Base-by-base conservation (phyloP, 768 basidiomycete species). In the Clitopilus hobsonii region DNA sequence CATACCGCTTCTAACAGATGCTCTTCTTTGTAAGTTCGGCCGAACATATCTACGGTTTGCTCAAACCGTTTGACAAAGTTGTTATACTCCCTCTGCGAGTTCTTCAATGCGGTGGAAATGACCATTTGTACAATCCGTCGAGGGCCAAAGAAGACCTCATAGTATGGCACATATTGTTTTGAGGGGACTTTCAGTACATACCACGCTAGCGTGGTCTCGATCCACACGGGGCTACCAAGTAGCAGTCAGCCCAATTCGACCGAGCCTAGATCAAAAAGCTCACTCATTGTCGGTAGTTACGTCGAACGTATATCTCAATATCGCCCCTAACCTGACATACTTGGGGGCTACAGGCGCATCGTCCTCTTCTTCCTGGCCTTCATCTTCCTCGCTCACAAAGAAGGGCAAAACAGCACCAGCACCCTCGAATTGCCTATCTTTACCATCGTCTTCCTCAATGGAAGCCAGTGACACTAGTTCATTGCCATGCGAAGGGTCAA, bases 201-300 rank as follows among this genome's bases (percentile, higher is more conserved):
- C 75, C 81, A 83, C 0, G 86, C 85, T 52, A 74, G 77, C 16
- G 72, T 58, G 0, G 89, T 89, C 59, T 89, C 82, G 22, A 92
- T 73, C 55, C 75, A 88, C 8, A 89, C 67, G 1, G 85, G 80
- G 16, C 89, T 90, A 58, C 20, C 48, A 8, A 55, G 18, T 54
- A 54, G 22, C 48, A 38, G 18, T 58, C 38, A 27, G 52, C 45
- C 30, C 27, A 20, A 52, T 32, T 53, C 54, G 6, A 14, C 24
- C 52, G 26, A 49, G 13, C 29, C 13, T 56, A 25, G 53, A 38
- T 5, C 38, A 53, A n/a, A 3, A 10, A 53, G 67, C 85, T 55
- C 61, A 88, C 88, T 79, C 79, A 45, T 78, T 65, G 24, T 63
- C 61, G 30, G 74, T 69, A 6, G 69, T 69, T 59, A 81, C 87